These are phyloP conservation scores for Petunia secreta DNA, from an alignment of 257 asterid genomes.

Conservation along the genomic window DNA sequence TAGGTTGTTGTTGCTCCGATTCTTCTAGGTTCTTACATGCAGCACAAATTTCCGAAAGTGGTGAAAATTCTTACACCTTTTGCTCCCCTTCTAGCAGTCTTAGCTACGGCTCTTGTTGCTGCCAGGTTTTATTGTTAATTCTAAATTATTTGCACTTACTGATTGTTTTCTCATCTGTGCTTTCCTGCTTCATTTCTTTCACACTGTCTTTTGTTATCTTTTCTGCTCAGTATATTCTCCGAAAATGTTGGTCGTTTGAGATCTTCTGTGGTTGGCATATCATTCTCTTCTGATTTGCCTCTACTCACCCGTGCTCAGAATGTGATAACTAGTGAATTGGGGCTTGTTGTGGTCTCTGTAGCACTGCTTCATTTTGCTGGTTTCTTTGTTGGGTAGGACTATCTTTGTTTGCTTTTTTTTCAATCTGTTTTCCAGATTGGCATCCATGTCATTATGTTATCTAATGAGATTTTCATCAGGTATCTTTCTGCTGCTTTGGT, in stretches of 20 bases:
- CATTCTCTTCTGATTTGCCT: slow-evolving; percentile 58
- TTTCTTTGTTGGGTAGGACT: slow-evolving; percentile 82
- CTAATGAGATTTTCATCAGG: slow-evolving; percentile 42
- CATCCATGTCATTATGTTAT: not conserved
- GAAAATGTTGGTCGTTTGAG: slow-evolving; percentile 68
- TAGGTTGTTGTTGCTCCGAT: slow-evolving; percentile 95
- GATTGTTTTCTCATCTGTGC: not conserved
- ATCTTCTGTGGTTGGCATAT: slow-evolving; percentile 56
- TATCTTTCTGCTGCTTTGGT: slow-evolving; percentile 70
- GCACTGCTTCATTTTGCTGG: slow-evolving; percentile 75
- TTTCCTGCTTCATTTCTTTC: slow-evolving; percentile 10
- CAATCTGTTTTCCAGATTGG: not conserved
- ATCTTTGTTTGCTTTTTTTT: not conserved
- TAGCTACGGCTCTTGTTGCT: slow-evolving; percentile 75
- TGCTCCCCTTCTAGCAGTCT: slow-evolving; percentile 82
- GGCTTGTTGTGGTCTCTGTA: slow-evolving; percentile 69
- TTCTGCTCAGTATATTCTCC: slow-evolving; percentile 67
- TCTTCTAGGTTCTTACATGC: slow-evolving; percentile 75
- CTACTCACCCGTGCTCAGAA: slow-evolving; percentile 45
- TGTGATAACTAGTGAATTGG: slow-evolving; percentile 64
- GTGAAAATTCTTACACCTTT: slow-evolving; percentile 64
- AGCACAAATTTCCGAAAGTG: slow-evolving; percentile 62
- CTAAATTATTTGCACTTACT: not conserved
- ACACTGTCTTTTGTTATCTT: not conserved
- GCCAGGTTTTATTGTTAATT: slow-evolving; percentile 58